These are phyloP conservation scores for Geosmithia flava DNA, from an alignment of 2,329 filamentous ascomycete genomes.

Conservation along the genomic window DNA sequence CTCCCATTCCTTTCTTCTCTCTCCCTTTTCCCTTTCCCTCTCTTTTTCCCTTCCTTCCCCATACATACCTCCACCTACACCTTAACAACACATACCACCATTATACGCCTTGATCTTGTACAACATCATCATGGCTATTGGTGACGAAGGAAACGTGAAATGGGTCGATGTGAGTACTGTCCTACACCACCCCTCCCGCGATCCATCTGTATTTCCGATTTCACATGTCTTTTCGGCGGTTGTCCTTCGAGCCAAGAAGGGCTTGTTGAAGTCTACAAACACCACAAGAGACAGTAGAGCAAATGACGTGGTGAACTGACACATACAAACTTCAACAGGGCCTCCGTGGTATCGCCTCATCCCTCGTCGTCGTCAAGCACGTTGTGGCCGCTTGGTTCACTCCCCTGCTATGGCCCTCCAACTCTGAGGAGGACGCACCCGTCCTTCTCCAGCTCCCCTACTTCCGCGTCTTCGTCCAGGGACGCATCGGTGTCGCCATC, in stretches of 20 bases:
- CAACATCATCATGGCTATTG: constrained; percentile 21
- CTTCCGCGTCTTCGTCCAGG: constrained; percentile 45
- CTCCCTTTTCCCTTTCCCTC: too few species aligned
- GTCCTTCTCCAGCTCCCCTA: constrained; percentile 44
- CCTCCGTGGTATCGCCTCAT: constrained; percentile 40
- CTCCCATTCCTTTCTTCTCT: too few species aligned
- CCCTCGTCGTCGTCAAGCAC: constrained; percentile 42
- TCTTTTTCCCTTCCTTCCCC: too few species aligned
- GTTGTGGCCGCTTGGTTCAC: constrained; percentile 37
- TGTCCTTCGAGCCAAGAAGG: too few species aligned
- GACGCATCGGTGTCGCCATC: constrained; percentile 52
- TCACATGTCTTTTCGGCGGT: neutral
- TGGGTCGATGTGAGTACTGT: constrained; percentile 44
- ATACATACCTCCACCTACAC: too few species aligned
- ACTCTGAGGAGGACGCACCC: constrained; percentile 27
- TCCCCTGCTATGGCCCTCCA: constrained; percentile 33
- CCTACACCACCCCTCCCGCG: too few species aligned
- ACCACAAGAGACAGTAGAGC: neutral
- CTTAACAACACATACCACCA: too few species aligned
- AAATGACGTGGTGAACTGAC: neutral
- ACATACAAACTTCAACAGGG: constrained; percentile 22
- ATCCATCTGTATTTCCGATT: neutral
- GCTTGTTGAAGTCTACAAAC: neutral
- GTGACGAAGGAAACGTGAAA: constrained; percentile 38
- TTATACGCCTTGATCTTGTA: neutral